phyloP scores from a whole-genome alignment of 441 rosid species.

The Euphorbia schlechtendalii region DNA sequence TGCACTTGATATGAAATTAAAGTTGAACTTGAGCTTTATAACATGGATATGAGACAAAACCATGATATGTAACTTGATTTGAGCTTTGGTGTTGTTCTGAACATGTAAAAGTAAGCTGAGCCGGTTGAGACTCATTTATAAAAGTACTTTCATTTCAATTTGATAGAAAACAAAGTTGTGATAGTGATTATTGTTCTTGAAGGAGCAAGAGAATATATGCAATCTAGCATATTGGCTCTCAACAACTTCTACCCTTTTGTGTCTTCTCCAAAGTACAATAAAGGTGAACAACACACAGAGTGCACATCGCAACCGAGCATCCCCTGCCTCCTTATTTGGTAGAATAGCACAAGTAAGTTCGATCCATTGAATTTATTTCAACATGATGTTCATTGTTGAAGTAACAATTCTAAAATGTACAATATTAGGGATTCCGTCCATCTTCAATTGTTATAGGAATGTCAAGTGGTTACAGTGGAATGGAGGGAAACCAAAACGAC shows the following conservation, averaged over 20 bases:
- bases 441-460: slow-evolving; percentile 41
- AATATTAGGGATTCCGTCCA: slow-evolving; percentile 41
- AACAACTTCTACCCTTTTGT: slow-evolving; percentile 53
- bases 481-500: slow-evolving; percentile 38
- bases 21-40: not conserved
- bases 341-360: slow-evolving; percentile 49
- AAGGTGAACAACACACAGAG: slow-evolving; percentile 42
- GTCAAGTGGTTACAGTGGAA: slow-evolving; percentile 49
- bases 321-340: slow-evolving; percentile 45
- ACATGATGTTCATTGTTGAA: not conserved
- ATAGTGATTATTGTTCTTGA: slow-evolving; percentile 15
- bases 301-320: slow-evolving; percentile 35
- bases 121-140: not conserved
- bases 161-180: slow-evolving; percentile 2
- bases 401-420: slow-evolving; percentile 12
- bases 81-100: not conserved
- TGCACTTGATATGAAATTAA: too few species aligned
- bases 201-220: slow-evolving; percentile 43
- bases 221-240: slow-evolving; percentile 69
- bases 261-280: slow-evolving; percentile 54
- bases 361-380: slow-evolving; percentile 13
- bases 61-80: not conserved
- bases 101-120: not conserved
- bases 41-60: not conserved
- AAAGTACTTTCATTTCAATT: not conserved